These are phyloP conservation scores for Hypoxylon sp. DNA, from an alignment of 2,329 filamentous ascomycete species.

Conservation along the genomic window DNA sequence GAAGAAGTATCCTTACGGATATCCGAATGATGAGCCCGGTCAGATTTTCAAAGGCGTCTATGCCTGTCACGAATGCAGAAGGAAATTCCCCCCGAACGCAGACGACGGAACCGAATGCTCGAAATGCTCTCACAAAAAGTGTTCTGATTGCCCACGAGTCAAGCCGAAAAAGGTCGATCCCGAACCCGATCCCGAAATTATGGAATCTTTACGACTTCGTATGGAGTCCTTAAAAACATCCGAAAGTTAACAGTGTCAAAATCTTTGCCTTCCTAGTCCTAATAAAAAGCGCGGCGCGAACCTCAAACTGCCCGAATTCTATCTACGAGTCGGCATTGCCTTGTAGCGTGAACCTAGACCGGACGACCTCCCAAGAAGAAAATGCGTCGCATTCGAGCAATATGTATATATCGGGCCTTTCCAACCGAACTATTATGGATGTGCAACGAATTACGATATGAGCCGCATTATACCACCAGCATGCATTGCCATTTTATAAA, in stretches of 20 bases:
- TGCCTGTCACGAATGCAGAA: conserved; percentile 75
- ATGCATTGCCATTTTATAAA: conserved; percentile 43
- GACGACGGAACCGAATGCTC: conserved; percentile 69
- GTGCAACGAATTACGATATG: conserved; percentile 50
- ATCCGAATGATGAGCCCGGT: conserved; percentile 76
- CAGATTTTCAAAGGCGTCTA: conserved; percentile 67
- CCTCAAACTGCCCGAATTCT: conserved; percentile 29
- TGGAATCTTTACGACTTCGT: conserved; percentile 71
- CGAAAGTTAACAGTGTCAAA: conserved; percentile 31
- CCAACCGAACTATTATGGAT: conserved; percentile 39
- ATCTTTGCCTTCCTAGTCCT: conserved; percentile 4
- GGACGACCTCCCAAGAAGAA: conserved; percentile 11
- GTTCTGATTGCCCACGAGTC: conserved; percentile 70
- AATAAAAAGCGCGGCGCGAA: conserved; percentile 16
- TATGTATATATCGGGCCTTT: conserved; percentile 38
- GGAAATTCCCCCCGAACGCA: conserved; percentile 67
- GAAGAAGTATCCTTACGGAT: conserved; percentile 78
- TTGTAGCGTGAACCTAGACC: conserved; percentile 9
- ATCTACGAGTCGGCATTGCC: conserved; percentile 30
- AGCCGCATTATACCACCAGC: conserved; percentile 49
- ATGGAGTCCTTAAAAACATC: conserved; percentile 61
- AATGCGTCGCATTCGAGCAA: conserved; percentile 22
- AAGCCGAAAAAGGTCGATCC: conserved; percentile 73
- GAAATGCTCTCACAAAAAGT: conserved; percentile 73
- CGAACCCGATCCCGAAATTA: conserved; percentile 72